Evolutionary conservation across 768 basidiomycete genomes (phyloP).

Genomic region (Lactarius pseudohatsudake): DNA sequence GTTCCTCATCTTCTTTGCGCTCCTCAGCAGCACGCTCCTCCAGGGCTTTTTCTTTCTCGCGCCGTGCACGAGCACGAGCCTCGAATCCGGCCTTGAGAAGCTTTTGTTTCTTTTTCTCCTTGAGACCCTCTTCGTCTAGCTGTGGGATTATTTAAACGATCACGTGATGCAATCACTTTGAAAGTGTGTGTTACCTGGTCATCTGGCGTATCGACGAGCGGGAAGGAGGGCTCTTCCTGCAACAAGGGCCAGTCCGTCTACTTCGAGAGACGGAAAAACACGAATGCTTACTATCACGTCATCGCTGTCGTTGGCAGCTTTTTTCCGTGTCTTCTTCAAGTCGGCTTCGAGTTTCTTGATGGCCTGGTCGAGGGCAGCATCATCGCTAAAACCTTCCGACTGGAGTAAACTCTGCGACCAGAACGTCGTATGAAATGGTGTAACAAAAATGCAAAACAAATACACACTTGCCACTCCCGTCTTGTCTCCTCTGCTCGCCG

Average conservation of each 20-base stretch:
- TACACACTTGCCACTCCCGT: slow-evolving; percentile 71
- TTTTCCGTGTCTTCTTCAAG: slow-evolving; percentile 75
- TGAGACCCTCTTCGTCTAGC: slow-evolving; percentile 88
- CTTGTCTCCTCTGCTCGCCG: slow-evolving; percentile 57
- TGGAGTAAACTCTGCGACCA: slow-evolving; percentile 55
- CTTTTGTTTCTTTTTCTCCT: slow-evolving; percentile 93
- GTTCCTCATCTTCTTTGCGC: slow-evolving; percentile 69
- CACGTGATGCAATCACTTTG: neutral
- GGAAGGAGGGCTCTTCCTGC: slow-evolving; percentile 82
- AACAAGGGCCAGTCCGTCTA: slow-evolving; percentile 2
- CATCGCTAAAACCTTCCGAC: slow-evolving; percentile 73
- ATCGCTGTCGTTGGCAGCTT: slow-evolving; percentile 68
- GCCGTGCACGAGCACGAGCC: slow-evolving; percentile 76
- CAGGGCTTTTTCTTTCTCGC: slow-evolving; percentile 85
- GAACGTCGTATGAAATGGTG: slow-evolving; percentile 6
- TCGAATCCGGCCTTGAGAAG: slow-evolving; percentile 93
- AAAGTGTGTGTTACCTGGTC: slow-evolving; percentile 55
- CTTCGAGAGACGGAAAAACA: neutral
- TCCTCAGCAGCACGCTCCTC: slow-evolving; percentile 64
- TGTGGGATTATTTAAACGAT: slow-evolving; percentile 32
- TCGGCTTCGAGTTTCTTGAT: slow-evolving; percentile 86
- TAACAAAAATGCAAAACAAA: slow-evolving; percentile 4
- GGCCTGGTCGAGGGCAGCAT: slow-evolving; percentile 72
- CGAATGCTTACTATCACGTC: slow-evolving; percentile 45
- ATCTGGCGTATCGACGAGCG: slow-evolving; percentile 89